These are phyloP conservation scores for Morella rubra DNA, from an alignment of 306 rosid species.

Conservation along the genomic window DNA sequence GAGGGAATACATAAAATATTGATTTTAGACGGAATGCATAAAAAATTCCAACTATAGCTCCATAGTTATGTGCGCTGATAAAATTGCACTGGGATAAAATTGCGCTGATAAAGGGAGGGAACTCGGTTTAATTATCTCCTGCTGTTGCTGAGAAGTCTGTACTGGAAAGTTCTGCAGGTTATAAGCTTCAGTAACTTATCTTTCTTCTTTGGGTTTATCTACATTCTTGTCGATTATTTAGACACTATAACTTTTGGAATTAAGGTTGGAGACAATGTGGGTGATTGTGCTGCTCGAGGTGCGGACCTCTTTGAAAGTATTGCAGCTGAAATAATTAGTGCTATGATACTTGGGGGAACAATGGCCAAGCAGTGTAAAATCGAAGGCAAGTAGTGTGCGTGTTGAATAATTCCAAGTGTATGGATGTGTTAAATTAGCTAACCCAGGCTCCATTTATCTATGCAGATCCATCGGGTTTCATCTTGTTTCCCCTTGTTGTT, in stretches of 20 bases:
- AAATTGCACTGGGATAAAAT: background rate
- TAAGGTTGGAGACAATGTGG: constrained; percentile 98
- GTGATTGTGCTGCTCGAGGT: constrained; percentile 99
- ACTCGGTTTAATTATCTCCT: background rate
- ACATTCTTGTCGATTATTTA: constrained; percentile 16
- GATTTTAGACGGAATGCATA: no score
- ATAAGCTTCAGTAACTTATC: constrained; percentile 6
- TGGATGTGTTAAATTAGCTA: constrained; percentile 32
- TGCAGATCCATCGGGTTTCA: constrained; percentile 98
- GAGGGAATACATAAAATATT: no score
- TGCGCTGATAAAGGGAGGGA: background rate
- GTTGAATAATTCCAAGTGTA: background rate
- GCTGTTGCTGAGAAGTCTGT: background rate
- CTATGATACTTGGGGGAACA: constrained; percentile 98
- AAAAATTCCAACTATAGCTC: background rate
- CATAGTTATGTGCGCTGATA: background rate
- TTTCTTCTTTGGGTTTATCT: constrained; percentile 17
- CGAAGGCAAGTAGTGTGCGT: constrained; percentile 53
- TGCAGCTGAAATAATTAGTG: constrained; percentile 98
- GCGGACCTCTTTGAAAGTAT: constrained; percentile 99
- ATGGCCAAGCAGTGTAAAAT: constrained; percentile 96
- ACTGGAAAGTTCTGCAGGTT: background rate
- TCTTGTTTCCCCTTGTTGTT: constrained; percentile 97
- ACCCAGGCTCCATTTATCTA: constrained; percentile 29
- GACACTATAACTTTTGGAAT: constrained; percentile 28